Conservation (phyloP, 1,284 basidiomycete genomes). For the Ustilago trichophora region DNA sequence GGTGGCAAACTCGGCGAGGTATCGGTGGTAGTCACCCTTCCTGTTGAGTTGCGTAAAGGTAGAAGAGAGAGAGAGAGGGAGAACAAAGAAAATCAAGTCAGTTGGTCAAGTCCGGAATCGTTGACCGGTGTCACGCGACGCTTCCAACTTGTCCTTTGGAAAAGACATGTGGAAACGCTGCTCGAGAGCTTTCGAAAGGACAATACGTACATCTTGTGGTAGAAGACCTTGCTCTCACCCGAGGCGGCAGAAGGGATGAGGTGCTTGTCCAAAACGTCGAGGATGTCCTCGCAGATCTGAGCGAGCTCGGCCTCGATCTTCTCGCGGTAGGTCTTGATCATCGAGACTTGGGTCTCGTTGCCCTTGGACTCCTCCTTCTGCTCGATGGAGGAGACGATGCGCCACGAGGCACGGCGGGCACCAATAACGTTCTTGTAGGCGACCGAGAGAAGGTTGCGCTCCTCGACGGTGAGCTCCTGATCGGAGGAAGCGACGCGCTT, state of each 20-base stretch:
- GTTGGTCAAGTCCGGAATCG: too few species aligned
- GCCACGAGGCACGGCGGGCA: constrained; percentile 97
- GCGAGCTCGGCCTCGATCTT: constrained; percentile 98
- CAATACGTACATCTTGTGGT: constrained; percentile 93
- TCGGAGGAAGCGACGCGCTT: constrained; percentile 67
- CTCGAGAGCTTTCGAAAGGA: too few species aligned
- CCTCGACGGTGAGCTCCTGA: constrained; percentile 91
- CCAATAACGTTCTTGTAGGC: constrained; percentile 99
- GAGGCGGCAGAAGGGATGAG: constrained; percentile 97
- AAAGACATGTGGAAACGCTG: too few species aligned
- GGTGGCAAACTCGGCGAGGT: constrained; percentile 98
- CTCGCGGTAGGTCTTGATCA: constrained; percentile 98
- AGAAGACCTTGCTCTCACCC: constrained; percentile 99
- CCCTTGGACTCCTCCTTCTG: constrained; percentile 99
- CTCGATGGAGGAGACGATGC: constrained; percentile 98
- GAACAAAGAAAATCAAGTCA: background rate
- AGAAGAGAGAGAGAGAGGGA: background rate
- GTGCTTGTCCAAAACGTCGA: constrained; percentile 98
- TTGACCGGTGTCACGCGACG: too few species aligned
- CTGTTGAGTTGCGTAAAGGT: constrained; percentile 68
- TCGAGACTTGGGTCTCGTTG: constrained; percentile 94
- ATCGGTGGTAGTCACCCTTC: constrained; percentile 99
- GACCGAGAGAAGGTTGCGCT: constrained; percentile 97
- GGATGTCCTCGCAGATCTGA: constrained; percentile 99
- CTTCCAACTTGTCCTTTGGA: too few species aligned